Percentiles rank a stretch among this genome's conserved stretches.
Evolutionary conservation across 176 grass and related monocot species (phyloP).

Genomic region (Oryza glumipatula): DNA sequence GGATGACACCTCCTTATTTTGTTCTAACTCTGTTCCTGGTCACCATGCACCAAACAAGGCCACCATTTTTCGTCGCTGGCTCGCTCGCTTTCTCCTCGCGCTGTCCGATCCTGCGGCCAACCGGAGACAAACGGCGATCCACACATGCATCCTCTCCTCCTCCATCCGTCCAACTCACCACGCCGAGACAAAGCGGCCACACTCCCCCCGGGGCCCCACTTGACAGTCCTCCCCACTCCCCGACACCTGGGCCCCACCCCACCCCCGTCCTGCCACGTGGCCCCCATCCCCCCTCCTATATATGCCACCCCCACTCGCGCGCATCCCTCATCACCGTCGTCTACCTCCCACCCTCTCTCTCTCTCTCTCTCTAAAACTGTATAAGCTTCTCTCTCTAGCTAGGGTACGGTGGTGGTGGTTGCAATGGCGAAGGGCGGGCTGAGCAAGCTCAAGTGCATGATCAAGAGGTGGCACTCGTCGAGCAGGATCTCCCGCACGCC

Average conservation of each 20-base stretch:
- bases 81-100: background rate
- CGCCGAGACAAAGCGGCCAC: slow-evolving; percentile 32
- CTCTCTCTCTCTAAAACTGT: background rate
- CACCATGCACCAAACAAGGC: background rate
- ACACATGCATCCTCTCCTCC: background rate
- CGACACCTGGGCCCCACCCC: slow-evolving; percentile 31
- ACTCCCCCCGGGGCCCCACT: background rate
- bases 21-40: too few relatives aligned
- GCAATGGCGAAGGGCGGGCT: slow-evolving; percentile 71
- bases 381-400: background rate
- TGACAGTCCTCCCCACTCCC: slow-evolving; percentile 26
- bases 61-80: background rate
- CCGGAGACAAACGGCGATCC: background rate
- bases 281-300: slow-evolving; percentile 34
- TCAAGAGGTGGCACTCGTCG: slow-evolving; percentile 92
- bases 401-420: too few relatives aligned
- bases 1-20: too few relatives aligned
- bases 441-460: slow-evolving; percentile 93
- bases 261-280: slow-evolving; percentile 14
- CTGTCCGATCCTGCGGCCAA: background rate
- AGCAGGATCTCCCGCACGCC: slow-evolving; percentile 61
- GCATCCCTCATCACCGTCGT: background rate
- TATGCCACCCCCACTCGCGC: slow-evolving; percentile 17
- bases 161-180: slow-evolving; percentile 27
- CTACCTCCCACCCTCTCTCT: background rate